These are phyloP conservation scores for Fraxinus platypoda DNA, from an alignment of 305 asterid species.

Conservation along the genomic window DNA sequence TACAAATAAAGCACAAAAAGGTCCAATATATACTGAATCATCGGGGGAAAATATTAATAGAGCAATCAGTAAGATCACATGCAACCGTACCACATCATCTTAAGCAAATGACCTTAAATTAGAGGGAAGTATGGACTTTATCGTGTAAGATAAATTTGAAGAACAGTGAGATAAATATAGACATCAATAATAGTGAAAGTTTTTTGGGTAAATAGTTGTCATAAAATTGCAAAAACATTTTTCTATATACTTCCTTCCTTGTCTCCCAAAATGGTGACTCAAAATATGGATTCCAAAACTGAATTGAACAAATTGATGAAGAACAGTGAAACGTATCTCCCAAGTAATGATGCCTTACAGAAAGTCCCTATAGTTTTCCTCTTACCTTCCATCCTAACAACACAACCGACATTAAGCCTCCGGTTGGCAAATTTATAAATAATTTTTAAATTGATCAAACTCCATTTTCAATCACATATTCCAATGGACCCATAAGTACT, in stretches of 20 bases:
- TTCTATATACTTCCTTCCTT: background rate
- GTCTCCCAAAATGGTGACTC: background rate
- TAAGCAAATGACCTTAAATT: background rate
- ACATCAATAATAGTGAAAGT: background rate
- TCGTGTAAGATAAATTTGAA: background rate
- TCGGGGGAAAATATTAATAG: background rate
- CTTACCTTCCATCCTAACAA: conserved; percentile 8
- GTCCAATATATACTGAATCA: background rate
- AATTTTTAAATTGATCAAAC: background rate
- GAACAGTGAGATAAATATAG: background rate
- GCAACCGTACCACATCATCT: background rate
- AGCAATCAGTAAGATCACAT: conserved; percentile 1
- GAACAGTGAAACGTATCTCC: background rate
- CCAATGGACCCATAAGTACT: background rate
- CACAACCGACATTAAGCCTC: background rate
- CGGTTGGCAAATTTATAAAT: background rate
- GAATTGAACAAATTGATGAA: background rate
- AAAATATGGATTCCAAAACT: background rate
- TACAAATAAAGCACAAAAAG: background rate
- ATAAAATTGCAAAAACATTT: conserved; percentile 17
- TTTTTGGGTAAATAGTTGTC: background rate
- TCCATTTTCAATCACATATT: background rate
- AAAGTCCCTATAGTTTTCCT: conserved; percentile 3
- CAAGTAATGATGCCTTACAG: background rate
- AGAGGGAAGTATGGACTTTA: background rate